Percentiles rank a stretch among this genome's conserved stretches.
Evolutionary conservation across 2,329 filamentous ascomycete genomes (phyloP).

Genomic region (Fusarium piperis): DNA sequence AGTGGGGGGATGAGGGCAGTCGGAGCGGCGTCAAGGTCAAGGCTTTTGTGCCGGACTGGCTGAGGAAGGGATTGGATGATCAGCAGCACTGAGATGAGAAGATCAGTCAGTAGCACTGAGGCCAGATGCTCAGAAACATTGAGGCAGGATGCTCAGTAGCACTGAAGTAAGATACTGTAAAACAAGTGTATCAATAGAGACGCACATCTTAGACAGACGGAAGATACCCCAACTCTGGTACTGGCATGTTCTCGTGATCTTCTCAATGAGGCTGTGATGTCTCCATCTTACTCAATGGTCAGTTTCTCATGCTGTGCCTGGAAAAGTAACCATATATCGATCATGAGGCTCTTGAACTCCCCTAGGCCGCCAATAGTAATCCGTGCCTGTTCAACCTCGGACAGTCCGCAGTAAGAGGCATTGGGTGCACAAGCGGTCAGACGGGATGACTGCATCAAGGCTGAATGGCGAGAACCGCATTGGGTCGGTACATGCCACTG

Average conservation of each 20-base stretch:
- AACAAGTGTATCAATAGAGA: constrained; percentile 22
- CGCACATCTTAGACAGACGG: not conserved
- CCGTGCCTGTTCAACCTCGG: not conserved
- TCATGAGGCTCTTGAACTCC: not conserved
- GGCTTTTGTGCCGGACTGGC: constrained; percentile 87
- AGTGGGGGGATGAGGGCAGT: constrained; percentile 57
- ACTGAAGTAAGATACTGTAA: constrained; percentile 6
- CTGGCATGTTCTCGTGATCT: not conserved
- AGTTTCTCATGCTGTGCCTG: not conserved
- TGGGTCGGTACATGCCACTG: not conserved
- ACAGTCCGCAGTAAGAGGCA: not conserved
- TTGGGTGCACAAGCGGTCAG: not conserved
- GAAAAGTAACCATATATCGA: not conserved
- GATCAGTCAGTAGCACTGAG: not conserved
- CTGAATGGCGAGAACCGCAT: not conserved
- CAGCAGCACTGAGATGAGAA: constrained; percentile 12
- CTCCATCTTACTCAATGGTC: not conserved
- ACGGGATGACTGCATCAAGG: constrained; percentile 2
- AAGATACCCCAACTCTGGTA: constrained; percentile 23
- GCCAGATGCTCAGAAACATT: not conserved
- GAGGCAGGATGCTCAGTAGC: not conserved
- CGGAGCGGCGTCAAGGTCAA: constrained; percentile 65
- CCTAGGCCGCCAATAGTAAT: not conserved
- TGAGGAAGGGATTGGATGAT: constrained; percentile 55
- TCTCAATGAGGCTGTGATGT: not conserved